phyloP scores from a whole-genome alignment of 208 protist genomes.

The Crithidia fasciculata region DNA sequence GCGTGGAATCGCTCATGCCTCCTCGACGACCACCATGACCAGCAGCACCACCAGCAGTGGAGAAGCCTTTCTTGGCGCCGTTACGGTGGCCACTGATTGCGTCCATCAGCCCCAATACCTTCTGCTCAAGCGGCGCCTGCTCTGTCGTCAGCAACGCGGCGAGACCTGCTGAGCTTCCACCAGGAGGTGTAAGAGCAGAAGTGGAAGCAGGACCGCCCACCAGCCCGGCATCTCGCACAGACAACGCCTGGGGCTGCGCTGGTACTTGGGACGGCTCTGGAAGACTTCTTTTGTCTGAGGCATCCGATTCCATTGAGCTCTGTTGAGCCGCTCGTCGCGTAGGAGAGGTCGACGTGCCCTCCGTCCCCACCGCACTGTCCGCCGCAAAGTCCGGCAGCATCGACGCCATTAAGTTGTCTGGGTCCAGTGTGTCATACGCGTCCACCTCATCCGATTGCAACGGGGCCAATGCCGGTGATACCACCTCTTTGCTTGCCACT shows the following conservation, averaged over 20 bases:
- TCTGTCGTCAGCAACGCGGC: neutral
- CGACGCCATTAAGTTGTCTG: slow-evolving; percentile 17
- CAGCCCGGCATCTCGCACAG: too few relatives aligned
- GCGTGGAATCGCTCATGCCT: neutral
- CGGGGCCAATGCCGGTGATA: too few relatives aligned
- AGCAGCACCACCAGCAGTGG: too few relatives aligned
- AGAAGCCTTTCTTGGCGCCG: too few relatives aligned
- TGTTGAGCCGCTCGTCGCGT: too few relatives aligned
- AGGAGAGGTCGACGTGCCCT: too few relatives aligned
- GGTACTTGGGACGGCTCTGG: neutral
- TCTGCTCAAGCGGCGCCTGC: slow-evolving; percentile 25
- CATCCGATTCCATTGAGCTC: neutral
- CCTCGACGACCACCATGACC: too few relatives aligned
- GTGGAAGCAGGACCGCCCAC: too few relatives aligned
- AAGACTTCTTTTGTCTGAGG: neutral
- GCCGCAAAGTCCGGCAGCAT: slow-evolving; percentile 1
- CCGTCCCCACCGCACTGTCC: too few relatives aligned
- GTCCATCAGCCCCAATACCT: slow-evolving; percentile 27
- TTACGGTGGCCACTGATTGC: neutral
- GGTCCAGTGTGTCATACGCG: slow-evolving; percentile 18
- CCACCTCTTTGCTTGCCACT: too few relatives aligned
- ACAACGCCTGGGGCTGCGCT: too few relatives aligned
- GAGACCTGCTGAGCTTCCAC: neutral
- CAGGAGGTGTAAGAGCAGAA: too few relatives aligned
- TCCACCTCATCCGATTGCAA: neutral